A percentile compares a stretch with the other conserved stretches of the same genome.
These are phyloP conservation scores for Teratosphaeria destructans DNA, from an alignment of 2,329 filamentous ascomycete species.

Conservation along the genomic window DNA sequence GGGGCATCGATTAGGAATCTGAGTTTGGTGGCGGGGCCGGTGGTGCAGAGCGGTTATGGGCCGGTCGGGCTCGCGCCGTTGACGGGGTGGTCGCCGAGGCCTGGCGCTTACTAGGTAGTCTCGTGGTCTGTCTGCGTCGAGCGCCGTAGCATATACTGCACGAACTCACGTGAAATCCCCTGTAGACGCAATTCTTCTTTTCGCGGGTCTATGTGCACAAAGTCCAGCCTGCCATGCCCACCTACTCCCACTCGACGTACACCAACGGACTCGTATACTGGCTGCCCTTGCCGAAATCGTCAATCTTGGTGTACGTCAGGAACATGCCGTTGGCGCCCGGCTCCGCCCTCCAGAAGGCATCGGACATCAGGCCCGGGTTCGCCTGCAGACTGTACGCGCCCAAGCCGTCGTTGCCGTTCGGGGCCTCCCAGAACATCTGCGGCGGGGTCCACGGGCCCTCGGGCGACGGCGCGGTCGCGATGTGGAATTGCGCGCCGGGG, in stretches of 20 bases:
- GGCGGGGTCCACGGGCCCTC: slow-evolving; percentile 1
- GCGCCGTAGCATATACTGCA: neutral
- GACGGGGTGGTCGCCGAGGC: slow-evolving; percentile 20
- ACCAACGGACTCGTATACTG: neutral
- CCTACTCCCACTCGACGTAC: slow-evolving; percentile 1
- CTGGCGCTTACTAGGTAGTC: slow-evolving; percentile 23
- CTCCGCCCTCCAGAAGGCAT: neutral
- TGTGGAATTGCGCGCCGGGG: neutral
- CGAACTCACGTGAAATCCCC: neutral
- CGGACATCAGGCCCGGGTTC: neutral
- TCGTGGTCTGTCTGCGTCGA: neutral
- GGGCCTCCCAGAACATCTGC: neutral
- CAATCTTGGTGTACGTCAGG: slow-evolving; percentile 1
- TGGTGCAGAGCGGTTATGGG: slow-evolving; percentile 26
- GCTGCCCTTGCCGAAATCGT: neutral
- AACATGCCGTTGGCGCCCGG: neutral
- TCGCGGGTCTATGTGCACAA: neutral
- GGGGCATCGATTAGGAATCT: slow-evolving; percentile 46
- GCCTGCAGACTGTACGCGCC: neutral
- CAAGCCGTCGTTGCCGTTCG: neutral
- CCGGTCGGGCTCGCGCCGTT: slow-evolving; percentile 19
- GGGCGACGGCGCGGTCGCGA: neutral
- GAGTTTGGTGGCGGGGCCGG: slow-evolving; percentile 18
- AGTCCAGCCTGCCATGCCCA: neutral
- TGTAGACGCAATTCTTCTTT: no score